phyloP scores from a whole-genome alignment of 2,329 filamentous ascomycete genomes.

The Periconia digitata region DNA sequence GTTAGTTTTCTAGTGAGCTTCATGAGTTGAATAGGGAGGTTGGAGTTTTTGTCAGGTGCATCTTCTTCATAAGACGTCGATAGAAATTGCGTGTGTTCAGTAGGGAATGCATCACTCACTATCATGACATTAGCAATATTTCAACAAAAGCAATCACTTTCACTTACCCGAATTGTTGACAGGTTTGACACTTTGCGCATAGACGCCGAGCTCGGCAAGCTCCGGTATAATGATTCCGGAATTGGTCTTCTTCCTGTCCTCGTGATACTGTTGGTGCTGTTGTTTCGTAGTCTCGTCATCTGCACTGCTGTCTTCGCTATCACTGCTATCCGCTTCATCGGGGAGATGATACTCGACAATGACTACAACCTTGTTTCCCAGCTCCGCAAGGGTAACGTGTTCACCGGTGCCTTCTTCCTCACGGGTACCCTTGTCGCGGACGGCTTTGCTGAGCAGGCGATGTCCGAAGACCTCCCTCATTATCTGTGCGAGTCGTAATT shows the following conservation, averaged over 20 bases:
- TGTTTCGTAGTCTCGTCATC: conserved; percentile 49
- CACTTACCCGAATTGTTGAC: conserved; percentile 54
- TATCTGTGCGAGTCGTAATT: conserved; percentile 63
- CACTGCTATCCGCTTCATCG: conserved; percentile 50
- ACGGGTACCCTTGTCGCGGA: conserved; percentile 58
- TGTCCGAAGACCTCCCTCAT: conserved; percentile 66
- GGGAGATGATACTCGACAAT: conserved; percentile 69
- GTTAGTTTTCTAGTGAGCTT: too few species aligned
- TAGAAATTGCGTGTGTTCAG: too few species aligned
- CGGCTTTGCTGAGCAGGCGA: conserved; percentile 59
- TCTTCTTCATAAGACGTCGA: too few species aligned
- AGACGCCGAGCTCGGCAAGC: conserved; percentile 66
- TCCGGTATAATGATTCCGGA: conserved; percentile 62
- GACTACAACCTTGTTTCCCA: conserved; percentile 65
- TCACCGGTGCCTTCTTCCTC: conserved; percentile 56
- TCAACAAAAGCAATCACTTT: not conserved
- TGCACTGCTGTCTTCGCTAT: conserved; percentile 37
- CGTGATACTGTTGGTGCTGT: conserved; percentile 58
- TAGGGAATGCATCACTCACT: not conserved
- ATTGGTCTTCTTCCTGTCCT: conserved; percentile 50
- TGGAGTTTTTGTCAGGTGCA: too few species aligned
- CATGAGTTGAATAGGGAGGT: too few species aligned
- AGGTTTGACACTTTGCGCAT: conserved; percentile 71
- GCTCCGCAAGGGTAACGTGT: conserved; percentile 60
- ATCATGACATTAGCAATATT: not conserved